Percentiles rank a stretch among this genome's conserved stretches.
Evolutionary conservation across 805 yeast genomes (phyloP).

Genomic region (Isabelozyma pseudorhagii): DNA sequence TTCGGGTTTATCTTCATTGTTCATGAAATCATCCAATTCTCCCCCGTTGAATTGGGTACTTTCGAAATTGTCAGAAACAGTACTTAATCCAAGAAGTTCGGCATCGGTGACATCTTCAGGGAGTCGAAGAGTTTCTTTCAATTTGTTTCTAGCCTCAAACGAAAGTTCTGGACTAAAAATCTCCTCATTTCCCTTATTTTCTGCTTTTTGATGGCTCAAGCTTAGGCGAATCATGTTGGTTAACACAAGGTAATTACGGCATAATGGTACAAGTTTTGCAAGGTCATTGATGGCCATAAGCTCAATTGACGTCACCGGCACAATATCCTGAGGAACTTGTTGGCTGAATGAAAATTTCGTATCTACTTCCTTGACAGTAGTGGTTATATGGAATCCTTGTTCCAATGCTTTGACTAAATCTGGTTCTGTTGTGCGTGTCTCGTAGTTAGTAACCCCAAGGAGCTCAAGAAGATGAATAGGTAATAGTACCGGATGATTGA

Average conservation of each 20-base stretch:
- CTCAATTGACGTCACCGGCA: slow-evolving; percentile 18
- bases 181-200: neutral
- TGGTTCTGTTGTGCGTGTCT: neutral
- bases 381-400: slow-evolving; percentile 2
- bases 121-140: slow-evolving; percentile 32
- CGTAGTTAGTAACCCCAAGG: slow-evolving; percentile 17
- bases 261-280: slow-evolving; percentile 19
- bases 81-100: slow-evolving; percentile 33
- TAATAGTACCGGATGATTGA: slow-evolving; percentile 22
- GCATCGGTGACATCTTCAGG: slow-evolving; percentile 37
- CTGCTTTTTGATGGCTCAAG: neutral
- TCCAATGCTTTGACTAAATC: slow-evolving; percentile 6
- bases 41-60: slow-evolving; percentile 5
- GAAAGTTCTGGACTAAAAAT: neutral
- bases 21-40: slow-evolving; percentile 25
- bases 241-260: slow-evolving; percentile 30
- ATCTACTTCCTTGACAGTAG: slow-evolving; percentile 5
- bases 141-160: slow-evolving; percentile 21
- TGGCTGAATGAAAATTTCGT: slow-evolving; percentile 5
- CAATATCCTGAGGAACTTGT: slow-evolving; percentile 14
- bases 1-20: slow-evolving; percentile 9
- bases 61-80: slow-evolving; percentile 23
- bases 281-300: slow-evolving; percentile 23
- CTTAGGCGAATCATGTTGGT: slow-evolving; percentile 12
- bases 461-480: slow-evolving; percentile 29